Evolutionary conservation across 2,329 filamentous ascomycete species (phyloP).

Genomic region (Colletotrichum caudatum): DNA sequence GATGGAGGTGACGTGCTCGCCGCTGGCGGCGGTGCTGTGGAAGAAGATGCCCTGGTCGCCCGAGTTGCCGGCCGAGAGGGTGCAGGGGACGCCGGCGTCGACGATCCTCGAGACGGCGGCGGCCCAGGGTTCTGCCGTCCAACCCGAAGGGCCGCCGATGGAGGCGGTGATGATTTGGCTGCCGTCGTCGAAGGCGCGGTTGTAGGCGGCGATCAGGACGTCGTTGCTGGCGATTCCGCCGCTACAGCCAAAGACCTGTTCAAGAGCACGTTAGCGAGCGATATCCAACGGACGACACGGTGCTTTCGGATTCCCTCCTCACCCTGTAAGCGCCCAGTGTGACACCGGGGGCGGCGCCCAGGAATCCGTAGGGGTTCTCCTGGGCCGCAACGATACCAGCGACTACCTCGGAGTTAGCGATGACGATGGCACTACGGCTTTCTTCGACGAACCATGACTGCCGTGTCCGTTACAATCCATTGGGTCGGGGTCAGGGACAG

Average conservation of each 20-base stretch:
- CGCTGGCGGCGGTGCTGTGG: slow-evolving; percentile 61
- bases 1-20: slow-evolving; percentile 60
- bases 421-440: too few species aligned
- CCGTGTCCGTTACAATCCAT: slow-evolving; percentile 71
- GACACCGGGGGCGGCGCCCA: slow-evolving; percentile 68
- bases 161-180: slow-evolving; percentile 69
- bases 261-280: neutral
- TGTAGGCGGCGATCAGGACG: slow-evolving; percentile 69
- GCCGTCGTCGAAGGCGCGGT: slow-evolving; percentile 70
- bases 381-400: slow-evolving; percentile 73
- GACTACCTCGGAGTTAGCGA: slow-evolving; percentile 47
- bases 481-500: slow-evolving; percentile 62
- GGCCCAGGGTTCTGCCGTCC: slow-evolving; percentile 64
- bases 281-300: too few species aligned
- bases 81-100: slow-evolving; percentile 64
- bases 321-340: slow-evolving; percentile 65
- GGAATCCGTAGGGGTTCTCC: slow-evolving; percentile 64
- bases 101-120: slow-evolving; percentile 65
- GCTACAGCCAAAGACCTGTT: slow-evolving; percentile 65
- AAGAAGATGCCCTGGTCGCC: slow-evolving; percentile 62
- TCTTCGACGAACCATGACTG: slow-evolving; percentile 55
- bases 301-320: neutral
- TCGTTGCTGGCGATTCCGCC: slow-evolving; percentile 66
- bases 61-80: slow-evolving; percentile 65
- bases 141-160: slow-evolving; percentile 64